Conservation (phyloP, 768 basidiomycete species). For the Mrakia blollopis region DNA sequence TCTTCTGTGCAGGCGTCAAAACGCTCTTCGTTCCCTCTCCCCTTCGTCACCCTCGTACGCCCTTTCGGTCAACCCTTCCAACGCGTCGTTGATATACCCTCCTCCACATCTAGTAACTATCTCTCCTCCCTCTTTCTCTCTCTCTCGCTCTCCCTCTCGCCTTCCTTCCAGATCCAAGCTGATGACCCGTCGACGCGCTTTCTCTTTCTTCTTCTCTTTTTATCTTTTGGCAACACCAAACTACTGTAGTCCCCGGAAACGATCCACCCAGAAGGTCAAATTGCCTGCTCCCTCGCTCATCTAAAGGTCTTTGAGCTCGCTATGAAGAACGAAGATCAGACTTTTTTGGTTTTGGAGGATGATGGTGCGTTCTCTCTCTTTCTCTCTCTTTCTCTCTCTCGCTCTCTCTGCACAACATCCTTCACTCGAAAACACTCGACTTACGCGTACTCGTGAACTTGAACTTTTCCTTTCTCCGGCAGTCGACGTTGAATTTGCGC, state of each 20-base stretch:
- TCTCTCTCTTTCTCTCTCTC: neutral
- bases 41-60: neutral
- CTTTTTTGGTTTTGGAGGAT: slow-evolving; percentile 23
- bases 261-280: neutral
- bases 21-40: neutral
- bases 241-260: neutral
- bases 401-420: neutral
- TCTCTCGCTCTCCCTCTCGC: too few relatives aligned
- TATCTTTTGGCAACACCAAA: too few relatives aligned
- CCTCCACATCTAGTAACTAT: neutral
- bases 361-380: neutral
- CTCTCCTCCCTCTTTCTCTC: too few relatives aligned
- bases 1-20: neutral
- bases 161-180: too few relatives aligned
- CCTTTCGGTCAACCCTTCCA: neutral
- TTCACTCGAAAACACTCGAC: neutral
- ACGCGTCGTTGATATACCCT: neutral
- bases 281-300: slow-evolving; percentile 14
- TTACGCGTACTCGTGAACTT: neutral
- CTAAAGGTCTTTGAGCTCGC: neutral
- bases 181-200: too few relatives aligned
- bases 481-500: slow-evolving; percentile 18
- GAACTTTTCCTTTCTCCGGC: neutral
- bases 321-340: neutral
- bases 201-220: too few relatives aligned